Evolutionary conservation across 257 asterid genomes (phyloP).

Genomic region (Galeopsis tetrahit): DNA sequence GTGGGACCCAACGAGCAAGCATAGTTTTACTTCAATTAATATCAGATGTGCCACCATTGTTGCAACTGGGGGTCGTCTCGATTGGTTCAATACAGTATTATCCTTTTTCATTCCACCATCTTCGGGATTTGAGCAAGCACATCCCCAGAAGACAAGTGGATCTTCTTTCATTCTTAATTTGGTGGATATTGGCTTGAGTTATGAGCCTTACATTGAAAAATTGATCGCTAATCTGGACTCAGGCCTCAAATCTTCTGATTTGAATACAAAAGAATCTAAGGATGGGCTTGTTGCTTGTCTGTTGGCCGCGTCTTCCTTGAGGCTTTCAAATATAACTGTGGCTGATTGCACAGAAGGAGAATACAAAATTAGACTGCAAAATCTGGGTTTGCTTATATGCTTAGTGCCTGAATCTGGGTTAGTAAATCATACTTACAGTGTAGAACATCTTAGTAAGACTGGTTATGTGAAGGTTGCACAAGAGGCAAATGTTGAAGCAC

Average conservation of each 20-base stretch:
- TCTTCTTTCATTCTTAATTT: constrained; percentile 82
- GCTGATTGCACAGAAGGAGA: constrained; percentile 52
- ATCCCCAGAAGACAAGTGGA: constrained; percentile 48
- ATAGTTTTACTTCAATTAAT: constrained; percentile 58
- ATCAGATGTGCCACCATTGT: constrained; percentile 78
- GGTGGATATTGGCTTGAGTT: constrained; percentile 85
- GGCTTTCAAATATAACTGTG: constrained; percentile 53
- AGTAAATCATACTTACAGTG: constrained; percentile 54
- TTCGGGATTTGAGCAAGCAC: constrained; percentile 53
- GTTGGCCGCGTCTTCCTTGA: constrained; percentile 88
- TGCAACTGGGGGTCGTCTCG: constrained; percentile 92
- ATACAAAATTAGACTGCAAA: constrained; percentile 68
- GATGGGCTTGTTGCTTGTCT: constrained; percentile 70
- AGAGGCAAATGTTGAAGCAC: constrained; percentile 71
- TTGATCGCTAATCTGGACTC: constrained; percentile 34
- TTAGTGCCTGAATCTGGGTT: constrained; percentile 45
- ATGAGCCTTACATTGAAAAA: constrained; percentile 68
- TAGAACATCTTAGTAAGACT: constrained; percentile 61
- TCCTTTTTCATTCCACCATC: constrained; percentile 69
- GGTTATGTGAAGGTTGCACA: constrained; percentile 95
- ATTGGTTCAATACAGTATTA: constrained; percentile 75
- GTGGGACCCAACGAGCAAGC: constrained; percentile 65
- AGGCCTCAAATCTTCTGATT: constrained; percentile 38
- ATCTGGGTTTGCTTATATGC: constrained; percentile 86
- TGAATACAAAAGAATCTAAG: constrained; percentile 37